Conservation (phyloP, 148 eudicot genomes). For the Pouteria glomerata region DNA sequence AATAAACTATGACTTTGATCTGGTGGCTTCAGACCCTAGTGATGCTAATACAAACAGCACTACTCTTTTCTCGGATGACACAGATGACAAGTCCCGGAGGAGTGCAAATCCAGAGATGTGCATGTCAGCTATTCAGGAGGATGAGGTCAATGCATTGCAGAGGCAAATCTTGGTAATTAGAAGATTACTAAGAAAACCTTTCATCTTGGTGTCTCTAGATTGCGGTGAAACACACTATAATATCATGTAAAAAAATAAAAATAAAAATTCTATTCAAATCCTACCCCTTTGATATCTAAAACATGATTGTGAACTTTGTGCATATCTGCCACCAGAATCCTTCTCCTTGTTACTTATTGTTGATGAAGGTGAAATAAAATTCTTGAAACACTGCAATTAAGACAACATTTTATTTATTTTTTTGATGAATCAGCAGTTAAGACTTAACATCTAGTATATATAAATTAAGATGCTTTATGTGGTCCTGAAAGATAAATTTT, state of each 20-base stretch:
- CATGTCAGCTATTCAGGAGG: slow-evolving; percentile 44
- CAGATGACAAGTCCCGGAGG: slow-evolving; percentile 76
- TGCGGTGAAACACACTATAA: background rate
- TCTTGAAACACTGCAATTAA: background rate
- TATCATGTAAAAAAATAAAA: too few species aligned
- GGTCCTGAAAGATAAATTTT: background rate
- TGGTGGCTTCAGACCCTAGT: slow-evolving; percentile 78
- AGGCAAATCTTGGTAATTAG: background rate
- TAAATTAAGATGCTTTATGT: background rate
- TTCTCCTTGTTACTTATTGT: background rate
- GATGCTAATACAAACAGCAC: slow-evolving; percentile 96
- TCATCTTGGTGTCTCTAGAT: background rate
- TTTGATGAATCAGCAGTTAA: background rate
- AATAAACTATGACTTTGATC: slow-evolving; percentile 63
- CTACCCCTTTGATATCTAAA: background rate
- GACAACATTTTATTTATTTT: background rate
- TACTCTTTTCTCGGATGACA: slow-evolving; percentile 90
- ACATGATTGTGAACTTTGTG: slow-evolving; percentile 3
- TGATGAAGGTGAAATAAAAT: background rate
- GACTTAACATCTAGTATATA: too few species aligned
- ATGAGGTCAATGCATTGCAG: slow-evolving; percentile 45
- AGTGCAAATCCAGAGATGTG: slow-evolving; percentile 58
- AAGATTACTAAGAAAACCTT: too few species aligned
- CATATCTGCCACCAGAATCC: background rate
- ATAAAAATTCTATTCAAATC: background rate